Conservation (phyloP, 441 rosid species). For the Theobroma grandiflorum region DNA sequence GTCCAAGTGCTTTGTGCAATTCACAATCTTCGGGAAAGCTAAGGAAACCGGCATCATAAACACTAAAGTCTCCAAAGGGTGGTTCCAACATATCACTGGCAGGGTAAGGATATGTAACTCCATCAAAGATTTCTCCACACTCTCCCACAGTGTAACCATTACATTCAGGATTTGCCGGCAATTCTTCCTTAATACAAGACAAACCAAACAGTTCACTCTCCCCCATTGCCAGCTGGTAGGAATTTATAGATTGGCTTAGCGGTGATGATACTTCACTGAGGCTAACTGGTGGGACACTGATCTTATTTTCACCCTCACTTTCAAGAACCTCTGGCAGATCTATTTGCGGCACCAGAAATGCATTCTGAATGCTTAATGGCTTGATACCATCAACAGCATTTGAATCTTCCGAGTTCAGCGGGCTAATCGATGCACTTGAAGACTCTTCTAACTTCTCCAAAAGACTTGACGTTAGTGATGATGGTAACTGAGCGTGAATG, state of each 20-base stretch:
- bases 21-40: constrained; percentile 51
- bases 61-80: constrained; percentile 30
- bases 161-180: constrained; percentile 33
- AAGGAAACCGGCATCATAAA: constrained; percentile 30
- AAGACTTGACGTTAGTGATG: constrained; percentile 25
- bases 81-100: constrained; percentile 23
- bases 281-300: constrained; percentile 23
- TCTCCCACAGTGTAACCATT: constrained; percentile 24
- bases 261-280: constrained; percentile 37
- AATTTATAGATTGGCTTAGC: constrained; percentile 26
- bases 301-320: constrained; percentile 28
- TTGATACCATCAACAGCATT: constrained; percentile 29
- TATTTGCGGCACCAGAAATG: constrained; percentile 19
- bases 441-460: constrained; percentile 37
- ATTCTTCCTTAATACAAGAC: constrained; percentile 46
- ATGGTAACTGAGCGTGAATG: constrained; percentile 30
- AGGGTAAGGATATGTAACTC: constrained; percentile 30
- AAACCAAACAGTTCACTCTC: constrained; percentile 50
- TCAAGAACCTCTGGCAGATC: constrained; percentile 33
- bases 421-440: constrained; percentile 30
- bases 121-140: constrained; percentile 34
- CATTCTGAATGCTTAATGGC: constrained; percentile 27
- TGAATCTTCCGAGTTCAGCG: constrained; percentile 33
- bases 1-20: constrained; percentile 60
- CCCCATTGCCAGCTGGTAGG: constrained; percentile 31